Conservation (phyloP, 352 stramenopile genomes). For the Hyaloperonospora arabidopsidis region DNA sequence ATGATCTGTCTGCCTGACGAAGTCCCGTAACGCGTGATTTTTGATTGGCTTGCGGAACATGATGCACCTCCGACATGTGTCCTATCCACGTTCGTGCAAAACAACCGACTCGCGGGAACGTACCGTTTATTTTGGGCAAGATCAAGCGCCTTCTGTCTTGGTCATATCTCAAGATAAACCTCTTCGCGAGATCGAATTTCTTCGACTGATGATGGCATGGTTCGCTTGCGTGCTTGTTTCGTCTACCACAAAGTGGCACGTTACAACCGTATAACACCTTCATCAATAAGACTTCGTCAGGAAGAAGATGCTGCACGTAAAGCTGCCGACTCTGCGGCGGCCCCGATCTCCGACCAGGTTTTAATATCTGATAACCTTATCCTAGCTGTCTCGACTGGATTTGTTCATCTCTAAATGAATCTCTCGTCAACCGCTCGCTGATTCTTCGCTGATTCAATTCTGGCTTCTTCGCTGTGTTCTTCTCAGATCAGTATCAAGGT, state of each 20-base stretch:
- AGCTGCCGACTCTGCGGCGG: background rate
- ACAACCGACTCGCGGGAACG: background rate
- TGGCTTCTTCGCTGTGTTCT: no score
- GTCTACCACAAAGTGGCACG: background rate
- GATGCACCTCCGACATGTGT: background rate
- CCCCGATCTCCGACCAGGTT: background rate
- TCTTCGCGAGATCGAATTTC: background rate
- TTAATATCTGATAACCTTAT: background rate
- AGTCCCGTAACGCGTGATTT: background rate
- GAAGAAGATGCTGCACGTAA: background rate
- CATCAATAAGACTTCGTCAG: no score
- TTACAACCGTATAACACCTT: no score
- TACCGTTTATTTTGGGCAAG: background rate
- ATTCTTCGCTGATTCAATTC: no score
- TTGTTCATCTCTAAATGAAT: background rate
- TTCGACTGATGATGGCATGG: background rate
- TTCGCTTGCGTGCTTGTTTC: background rate
- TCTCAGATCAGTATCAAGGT: no score
- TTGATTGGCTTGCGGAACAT: background rate
- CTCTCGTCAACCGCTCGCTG: background rate
- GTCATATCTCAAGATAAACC: background rate
- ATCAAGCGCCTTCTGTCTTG: background rate
- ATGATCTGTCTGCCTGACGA: background rate
- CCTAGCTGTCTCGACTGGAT: background rate
- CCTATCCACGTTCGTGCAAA: background rate